Conservation (phyloP, 371 early-diverging fungal genomes). For the Umbelopsis sp. region DNA sequence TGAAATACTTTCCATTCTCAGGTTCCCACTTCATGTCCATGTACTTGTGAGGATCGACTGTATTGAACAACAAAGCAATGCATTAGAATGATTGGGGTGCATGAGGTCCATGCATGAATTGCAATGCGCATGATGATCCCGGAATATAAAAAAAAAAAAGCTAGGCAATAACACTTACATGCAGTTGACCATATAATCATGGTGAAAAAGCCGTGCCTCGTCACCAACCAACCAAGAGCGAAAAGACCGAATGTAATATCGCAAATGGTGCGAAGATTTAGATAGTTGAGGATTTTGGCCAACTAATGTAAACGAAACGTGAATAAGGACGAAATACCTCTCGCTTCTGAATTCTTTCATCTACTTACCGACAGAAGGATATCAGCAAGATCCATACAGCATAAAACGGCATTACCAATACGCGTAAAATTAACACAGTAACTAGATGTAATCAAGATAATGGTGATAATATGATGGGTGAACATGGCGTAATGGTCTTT, state of each 20-base stretch:
- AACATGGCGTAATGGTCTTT: constrained; percentile 82
- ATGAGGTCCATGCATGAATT: background rate
- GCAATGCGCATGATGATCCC: background rate
- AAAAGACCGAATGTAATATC: constrained; percentile 79
- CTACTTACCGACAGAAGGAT: constrained; percentile 69
- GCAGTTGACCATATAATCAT: constrained; percentile 60
- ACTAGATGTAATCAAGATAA: constrained; percentile 65
- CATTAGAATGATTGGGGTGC: background rate
- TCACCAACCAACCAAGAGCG: constrained; percentile 76
- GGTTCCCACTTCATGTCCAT: constrained; percentile 69
- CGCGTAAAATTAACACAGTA: constrained; percentile 77
- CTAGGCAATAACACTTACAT: constrained; percentile 26
- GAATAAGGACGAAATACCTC: background rate
- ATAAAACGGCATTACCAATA: constrained; percentile 82
- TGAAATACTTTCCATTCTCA: constrained; percentile 63
- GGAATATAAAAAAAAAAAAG: background rate
- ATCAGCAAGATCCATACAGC: constrained; percentile 84
- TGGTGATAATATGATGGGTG: constrained; percentile 83
- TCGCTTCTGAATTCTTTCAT: background rate
- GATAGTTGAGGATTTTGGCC: constrained; percentile 80
- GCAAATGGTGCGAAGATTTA: constrained; percentile 59
- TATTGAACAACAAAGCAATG: too few species aligned
- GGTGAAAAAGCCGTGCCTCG: constrained; percentile 71
- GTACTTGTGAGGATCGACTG: constrained; percentile 53
- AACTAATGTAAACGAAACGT: constrained; percentile 27